phyloP scores from a whole-genome alignment of 179 eudicot species.

The Patellifolia procumbens region DNA sequence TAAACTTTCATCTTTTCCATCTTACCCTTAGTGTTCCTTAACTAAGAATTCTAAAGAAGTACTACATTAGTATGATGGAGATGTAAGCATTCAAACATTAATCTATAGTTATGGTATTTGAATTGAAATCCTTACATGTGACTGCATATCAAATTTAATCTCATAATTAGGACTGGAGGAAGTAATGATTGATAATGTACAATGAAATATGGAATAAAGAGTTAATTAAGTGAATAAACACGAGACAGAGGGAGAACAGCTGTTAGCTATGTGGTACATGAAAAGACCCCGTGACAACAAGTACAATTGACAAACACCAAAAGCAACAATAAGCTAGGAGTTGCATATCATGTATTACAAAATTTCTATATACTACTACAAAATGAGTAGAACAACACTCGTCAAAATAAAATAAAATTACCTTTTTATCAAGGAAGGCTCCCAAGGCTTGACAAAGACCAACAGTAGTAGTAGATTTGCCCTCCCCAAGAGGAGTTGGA shows the following conservation, averaged over 20 bases:
- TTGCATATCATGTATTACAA: neutral
- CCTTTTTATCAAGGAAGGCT: slow-evolving; percentile 96
- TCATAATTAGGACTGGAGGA: neutral
- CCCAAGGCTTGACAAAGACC: slow-evolving; percentile 98
- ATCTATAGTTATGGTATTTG: no score
- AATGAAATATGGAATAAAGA: no score
- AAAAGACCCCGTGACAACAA: neutral
- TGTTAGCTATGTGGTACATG: no score
- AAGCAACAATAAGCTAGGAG: neutral
- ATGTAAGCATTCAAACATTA: no score
- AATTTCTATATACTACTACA: neutral
- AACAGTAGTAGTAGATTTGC: slow-evolving; percentile 96
- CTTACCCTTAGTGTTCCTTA: no score
- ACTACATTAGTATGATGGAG: no score
- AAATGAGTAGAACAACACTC: neutral
- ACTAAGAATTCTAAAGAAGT: no score
- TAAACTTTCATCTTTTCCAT: no score
- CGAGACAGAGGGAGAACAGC: no score
- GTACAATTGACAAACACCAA: neutral
- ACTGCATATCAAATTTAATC: no score
- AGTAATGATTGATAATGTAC: neutral
- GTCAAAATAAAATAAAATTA: slow-evolving; percentile 9
- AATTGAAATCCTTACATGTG: no score
- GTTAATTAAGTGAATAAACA: no score
- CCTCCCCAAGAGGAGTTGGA: slow-evolving; percentile 98